These are phyloP conservation scores for Candida ulmi DNA, from an alignment of 805 yeast genomes.

Conservation along the genomic window DNA sequence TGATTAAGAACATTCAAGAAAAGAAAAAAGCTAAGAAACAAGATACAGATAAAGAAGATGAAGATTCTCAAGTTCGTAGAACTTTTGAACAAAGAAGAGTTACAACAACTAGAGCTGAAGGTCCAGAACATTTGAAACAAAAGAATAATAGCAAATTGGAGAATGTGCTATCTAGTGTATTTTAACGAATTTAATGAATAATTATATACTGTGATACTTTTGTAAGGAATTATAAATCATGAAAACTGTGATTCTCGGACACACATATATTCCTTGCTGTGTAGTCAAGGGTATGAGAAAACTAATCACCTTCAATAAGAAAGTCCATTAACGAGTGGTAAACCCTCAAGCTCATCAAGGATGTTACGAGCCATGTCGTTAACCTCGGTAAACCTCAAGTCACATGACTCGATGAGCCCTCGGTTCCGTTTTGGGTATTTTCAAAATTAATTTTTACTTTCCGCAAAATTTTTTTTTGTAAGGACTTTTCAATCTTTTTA, in stretches of 20 bases:
- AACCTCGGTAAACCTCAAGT: no score
- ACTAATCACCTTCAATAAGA: no score
- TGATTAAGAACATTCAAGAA: slow-evolving; percentile 56
- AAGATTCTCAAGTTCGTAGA: slow-evolving; percentile 39
- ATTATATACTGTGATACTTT: no score
- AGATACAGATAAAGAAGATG: slow-evolving; percentile 10
- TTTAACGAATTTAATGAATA: slow-evolving; percentile 4
- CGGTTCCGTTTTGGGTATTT: not conserved
- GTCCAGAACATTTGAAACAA: slow-evolving; percentile 40
- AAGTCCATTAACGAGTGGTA: no score
- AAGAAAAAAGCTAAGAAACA: slow-evolving; percentile 20
- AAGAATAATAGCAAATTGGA: slow-evolving; percentile 34
- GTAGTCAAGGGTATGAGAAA: no score
- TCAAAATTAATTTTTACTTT: not conserved
- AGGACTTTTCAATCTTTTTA: not conserved
- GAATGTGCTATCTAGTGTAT: slow-evolving; percentile 26
- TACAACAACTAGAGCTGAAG: slow-evolving; percentile 61
- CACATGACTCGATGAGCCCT: slow-evolving; percentile 7
- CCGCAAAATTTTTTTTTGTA: slow-evolving; percentile 2
- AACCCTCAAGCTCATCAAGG: no score
- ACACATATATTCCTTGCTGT: no score
- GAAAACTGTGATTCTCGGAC: no score
- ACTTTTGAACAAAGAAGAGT: slow-evolving; percentile 68
- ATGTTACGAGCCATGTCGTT: no score
- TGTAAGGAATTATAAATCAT: no score